Percentiles rank a stretch among this genome's conserved stretches.
Evolutionary conservation across 805 yeast species (phyloP).

Genomic region (Millerozyma acaciae): DNA sequence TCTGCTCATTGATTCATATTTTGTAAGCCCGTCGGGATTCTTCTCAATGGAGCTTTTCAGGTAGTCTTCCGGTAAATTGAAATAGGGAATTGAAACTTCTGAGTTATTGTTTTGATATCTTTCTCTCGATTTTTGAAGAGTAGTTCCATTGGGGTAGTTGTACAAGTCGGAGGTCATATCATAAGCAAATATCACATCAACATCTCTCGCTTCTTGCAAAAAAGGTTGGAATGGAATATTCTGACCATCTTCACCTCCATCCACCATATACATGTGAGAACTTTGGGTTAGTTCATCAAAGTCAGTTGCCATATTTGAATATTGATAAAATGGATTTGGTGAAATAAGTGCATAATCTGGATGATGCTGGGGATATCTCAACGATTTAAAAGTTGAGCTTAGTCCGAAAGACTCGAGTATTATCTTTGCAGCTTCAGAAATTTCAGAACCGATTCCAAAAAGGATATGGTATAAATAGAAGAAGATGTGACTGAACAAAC

Average conservation of each 20-base stretch:
- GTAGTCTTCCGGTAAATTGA: no score
- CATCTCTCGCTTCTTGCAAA: slow-evolving; percentile 27
- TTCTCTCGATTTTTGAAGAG: slow-evolving; percentile 36
- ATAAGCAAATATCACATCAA: slow-evolving; percentile 38
- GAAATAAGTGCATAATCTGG: slow-evolving; percentile 59
- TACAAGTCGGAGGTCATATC: slow-evolving; percentile 48
- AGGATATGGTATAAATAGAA: slow-evolving; percentile 43
- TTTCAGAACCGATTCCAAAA: slow-evolving; percentile 26
- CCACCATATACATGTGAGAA: slow-evolving; percentile 30
- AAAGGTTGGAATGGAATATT: slow-evolving; percentile 47
- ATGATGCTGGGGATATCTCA: slow-evolving; percentile 30
- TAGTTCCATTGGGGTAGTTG: slow-evolving; percentile 61
- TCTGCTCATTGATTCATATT: background rate
- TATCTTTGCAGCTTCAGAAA: slow-evolving; percentile 31
- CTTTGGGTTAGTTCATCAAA: slow-evolving; percentile 10
- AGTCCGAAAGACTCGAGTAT: slow-evolving; percentile 44
- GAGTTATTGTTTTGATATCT: slow-evolving; percentile 23
- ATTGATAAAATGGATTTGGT: slow-evolving; percentile 58
- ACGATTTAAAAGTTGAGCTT: slow-evolving; percentile 20
- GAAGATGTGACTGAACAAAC: slow-evolving; percentile 54
- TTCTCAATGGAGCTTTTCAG: no score
- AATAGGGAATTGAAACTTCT: slow-evolving; percentile 11
- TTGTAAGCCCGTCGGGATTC: background rate
- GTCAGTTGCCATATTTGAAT: slow-evolving; percentile 4
- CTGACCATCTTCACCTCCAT: slow-evolving; percentile 50